phyloP scores from a whole-genome alignment of 768 basidiomycete genomes.

The Pleurotus sapidus region DNA sequence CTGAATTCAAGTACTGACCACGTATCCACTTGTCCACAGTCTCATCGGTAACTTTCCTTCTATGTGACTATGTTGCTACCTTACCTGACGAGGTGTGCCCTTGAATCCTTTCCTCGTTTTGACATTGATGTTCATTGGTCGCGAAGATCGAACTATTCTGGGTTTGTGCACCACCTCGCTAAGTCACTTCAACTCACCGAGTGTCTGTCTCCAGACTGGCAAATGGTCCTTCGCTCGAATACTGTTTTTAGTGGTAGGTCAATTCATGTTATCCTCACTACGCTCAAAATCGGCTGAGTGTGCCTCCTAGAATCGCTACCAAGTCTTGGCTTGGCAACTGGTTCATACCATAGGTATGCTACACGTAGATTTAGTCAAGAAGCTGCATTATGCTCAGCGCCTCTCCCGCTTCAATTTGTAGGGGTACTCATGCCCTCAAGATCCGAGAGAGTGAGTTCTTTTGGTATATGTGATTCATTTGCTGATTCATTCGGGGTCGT shows the following conservation, averaged over 20 bases:
- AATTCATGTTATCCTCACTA: not conserved
- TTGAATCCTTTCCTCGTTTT: not conserved
- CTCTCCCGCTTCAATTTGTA: not conserved
- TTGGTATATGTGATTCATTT: not conserved
- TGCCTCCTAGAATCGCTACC: not conserved
- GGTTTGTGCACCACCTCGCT: not conserved
- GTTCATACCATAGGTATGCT: not conserved
- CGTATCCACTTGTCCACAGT: not conserved
- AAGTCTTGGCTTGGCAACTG: not conserved
- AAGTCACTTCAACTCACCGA: not conserved
- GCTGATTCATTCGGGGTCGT: not conserved
- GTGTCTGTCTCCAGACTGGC: not conserved
- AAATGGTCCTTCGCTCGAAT: not conserved
- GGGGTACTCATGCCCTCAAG: not conserved
- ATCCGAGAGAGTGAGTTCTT: not conserved
- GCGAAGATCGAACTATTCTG: not conserved
- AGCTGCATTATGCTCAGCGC: not conserved
- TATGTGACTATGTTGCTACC: not conserved
- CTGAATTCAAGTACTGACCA: too few species aligned
- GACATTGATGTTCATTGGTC: too few species aligned
- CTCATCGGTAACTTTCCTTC: not conserved
- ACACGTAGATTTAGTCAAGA: too few species aligned
- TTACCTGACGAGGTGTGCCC: not conserved
- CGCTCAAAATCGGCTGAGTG: not conserved
- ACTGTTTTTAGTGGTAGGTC: not conserved